phyloP scores from a whole-genome alignment of 768 basidiomycete species.

The Tylopilus subfusipes region DNA sequence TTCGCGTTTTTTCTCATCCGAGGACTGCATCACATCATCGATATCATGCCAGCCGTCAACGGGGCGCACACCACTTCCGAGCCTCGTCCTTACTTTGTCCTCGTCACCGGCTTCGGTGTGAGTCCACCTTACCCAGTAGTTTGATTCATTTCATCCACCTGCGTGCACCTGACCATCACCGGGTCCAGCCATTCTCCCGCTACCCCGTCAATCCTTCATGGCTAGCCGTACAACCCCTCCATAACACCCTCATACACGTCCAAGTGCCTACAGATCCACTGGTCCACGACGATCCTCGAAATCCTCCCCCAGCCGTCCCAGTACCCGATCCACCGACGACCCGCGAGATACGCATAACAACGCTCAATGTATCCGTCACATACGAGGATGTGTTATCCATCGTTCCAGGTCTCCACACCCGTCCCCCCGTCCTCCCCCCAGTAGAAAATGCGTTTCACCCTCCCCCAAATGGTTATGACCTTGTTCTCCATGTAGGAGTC shows the following conservation, averaged over 20 bases:
- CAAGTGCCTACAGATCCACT: conserved; percentile 33
- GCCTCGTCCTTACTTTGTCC: conserved; percentile 40
- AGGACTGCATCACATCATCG: neutral
- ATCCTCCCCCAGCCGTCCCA: neutral
- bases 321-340: conserved; percentile 8
- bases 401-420: conserved; percentile 57
- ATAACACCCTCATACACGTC: conserved; percentile 48
- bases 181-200: conserved; percentile 51
- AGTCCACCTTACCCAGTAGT: conserved; percentile 31
- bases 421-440: conserved; percentile 49
- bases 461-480: conserved; percentile 54
- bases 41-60: conserved; percentile 34
- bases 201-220: conserved; percentile 66
- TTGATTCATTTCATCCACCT: conserved; percentile 20
- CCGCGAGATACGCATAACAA: conserved; percentile 56
- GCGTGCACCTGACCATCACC: conserved; percentile 16
- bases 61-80: conserved; percentile 15
- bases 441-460: conserved; percentile 38
- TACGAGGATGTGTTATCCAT: conserved; percentile 55
- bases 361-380: conserved; percentile 53
- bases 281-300: conserved; percentile 14
- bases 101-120: conserved; percentile 54
- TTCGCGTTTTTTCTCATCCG: neutral
- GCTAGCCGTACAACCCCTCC: conserved; percentile 62
- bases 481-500: conserved; percentile 69